These are phyloP conservation scores for Auricularia cornea DNA, from an alignment of 768 basidiomycete genomes.

Conservation along the genomic window DNA sequence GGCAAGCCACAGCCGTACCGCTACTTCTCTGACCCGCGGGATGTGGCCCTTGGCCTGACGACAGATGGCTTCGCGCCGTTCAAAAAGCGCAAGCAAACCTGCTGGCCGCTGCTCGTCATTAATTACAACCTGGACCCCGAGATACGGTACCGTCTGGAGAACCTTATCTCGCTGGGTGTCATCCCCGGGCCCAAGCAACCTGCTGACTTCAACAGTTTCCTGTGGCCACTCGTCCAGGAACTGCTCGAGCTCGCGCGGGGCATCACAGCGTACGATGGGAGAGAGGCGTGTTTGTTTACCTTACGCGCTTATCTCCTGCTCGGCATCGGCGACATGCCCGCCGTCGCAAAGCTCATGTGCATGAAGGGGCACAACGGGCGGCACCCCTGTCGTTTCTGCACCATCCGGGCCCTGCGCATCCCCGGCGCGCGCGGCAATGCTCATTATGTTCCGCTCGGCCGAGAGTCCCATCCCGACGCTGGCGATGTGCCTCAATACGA, in stretches of 20 bases:
- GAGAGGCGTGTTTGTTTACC: conserved; percentile 15
- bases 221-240: conserved; percentile 29
- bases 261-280: conserved; percentile 25
- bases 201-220: conserved; percentile 31
- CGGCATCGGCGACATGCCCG: conserved; percentile 28
- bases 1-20: conserved; percentile 15
- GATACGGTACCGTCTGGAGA: conserved; percentile 24
- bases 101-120: conserved; percentile 34
- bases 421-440: conserved; percentile 8
- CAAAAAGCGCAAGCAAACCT: conserved; percentile 23
- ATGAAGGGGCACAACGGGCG: conserved; percentile 38
- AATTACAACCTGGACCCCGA: conserved; percentile 38
- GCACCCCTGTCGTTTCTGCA: conserved; percentile 30
- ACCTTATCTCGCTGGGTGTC: conserved; percentile 33
- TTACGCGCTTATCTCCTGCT: conserved; percentile 24
- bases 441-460: not conserved
- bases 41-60: conserved; percentile 36
- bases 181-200: conserved; percentile 41
- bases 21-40: conserved; percentile 30
- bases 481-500: not conserved
- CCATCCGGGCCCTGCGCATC: conserved; percentile 22
- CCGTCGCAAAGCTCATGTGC: conserved; percentile 20
- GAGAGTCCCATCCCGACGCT: not conserved
- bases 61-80: conserved; percentile 37
- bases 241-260: conserved; percentile 27